Evolutionary conservation across 2,329 filamentous ascomycete species (phyloP).

Genomic region (Xylaria sp.): DNA sequence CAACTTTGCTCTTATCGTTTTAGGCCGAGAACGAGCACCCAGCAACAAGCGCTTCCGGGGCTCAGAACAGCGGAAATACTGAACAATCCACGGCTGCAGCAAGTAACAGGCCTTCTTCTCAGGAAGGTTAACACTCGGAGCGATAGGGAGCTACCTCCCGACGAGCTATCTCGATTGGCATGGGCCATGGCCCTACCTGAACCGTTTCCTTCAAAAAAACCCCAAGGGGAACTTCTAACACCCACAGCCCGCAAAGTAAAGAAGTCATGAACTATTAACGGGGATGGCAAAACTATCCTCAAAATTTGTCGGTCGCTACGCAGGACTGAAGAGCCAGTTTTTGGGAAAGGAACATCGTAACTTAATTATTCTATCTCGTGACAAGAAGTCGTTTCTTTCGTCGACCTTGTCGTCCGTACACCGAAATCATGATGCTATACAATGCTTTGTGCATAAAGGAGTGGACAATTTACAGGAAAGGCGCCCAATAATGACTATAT

Average conservation of each 20-base stretch:
- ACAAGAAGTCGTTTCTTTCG: conserved; percentile 22
- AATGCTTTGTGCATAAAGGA: conserved; percentile 11
- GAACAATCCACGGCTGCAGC: conserved; percentile 31
- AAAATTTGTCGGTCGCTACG: not conserved
- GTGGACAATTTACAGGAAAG: not conserved
- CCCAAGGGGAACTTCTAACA: conserved; percentile 37
- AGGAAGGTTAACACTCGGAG: conserved; percentile 34
- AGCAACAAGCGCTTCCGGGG: not conserved
- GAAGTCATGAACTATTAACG: not conserved
- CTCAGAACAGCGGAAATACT: conserved; percentile 18
- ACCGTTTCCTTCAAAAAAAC: conserved; percentile 38
- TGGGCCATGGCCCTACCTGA: conserved; percentile 42
- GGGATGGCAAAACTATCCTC: not conserved
- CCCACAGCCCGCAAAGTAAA: not conserved
- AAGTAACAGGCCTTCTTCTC: conserved; percentile 42
- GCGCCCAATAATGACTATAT: not conserved
- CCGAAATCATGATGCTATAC: conserved; percentile 28
- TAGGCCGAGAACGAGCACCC: not conserved
- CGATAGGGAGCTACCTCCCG: conserved; percentile 32
- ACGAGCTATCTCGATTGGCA: conserved; percentile 38
- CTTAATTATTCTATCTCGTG: conserved; percentile 27
- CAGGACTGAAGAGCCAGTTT: not conserved
- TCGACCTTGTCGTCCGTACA: conserved; percentile 10
- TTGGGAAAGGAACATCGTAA: conserved; percentile 3
- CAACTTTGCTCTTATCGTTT: not conserved